Evolutionary conservation across 225 moss, liverwort and hornwort genomes (phyloP), one percentile per base, ranked within the genome.

Genomic region (Marchantia paleacea): DNA sequence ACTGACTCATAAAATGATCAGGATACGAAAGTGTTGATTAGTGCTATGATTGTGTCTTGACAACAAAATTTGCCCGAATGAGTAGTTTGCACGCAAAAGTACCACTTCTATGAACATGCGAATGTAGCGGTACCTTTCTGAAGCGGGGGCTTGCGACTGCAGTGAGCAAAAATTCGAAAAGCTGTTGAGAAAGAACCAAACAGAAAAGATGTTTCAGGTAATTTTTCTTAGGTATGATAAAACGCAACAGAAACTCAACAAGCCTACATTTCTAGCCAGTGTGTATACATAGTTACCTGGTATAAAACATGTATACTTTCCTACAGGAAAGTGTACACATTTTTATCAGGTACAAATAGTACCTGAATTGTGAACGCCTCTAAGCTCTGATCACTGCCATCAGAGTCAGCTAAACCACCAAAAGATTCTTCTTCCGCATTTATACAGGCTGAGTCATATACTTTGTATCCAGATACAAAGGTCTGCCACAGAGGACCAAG

Each of bases 401-500:
- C 95, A 58, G 95, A 96, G 78, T 96, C 93, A 53, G 93, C 93
- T 80, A 90, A 81, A 69, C 87, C 92, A 58, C 86, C 90, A 85
- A 85, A 96, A 8, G 92, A 92, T 70, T 93, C 92, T 83, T 93
- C 91, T 51, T 78, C 79, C 71, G 85, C 93, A 84, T 88, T 90
- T 52, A 96, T 82, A 72, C 90, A 96, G 75, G 93, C 95, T 80
- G 80, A 82, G 53, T 96, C 92, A 79, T 96, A 96, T 60, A 92
- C 88, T 74, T 90, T 89, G 83, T 92, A 88, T 50, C 93, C 93
- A 24, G 95, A 92, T 77, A 96, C 95, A 89, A 93, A 89, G 24
- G 93, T 96, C 88, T 92, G 92, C 95, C 95, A 93, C 58, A 96
- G 78, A 80, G 95, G 93, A 80, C 85, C 92, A 81, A 96, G 95